Conservation (phyloP, 2,329 filamentous ascomycete genomes). For the Colletotrichum chlorophyti region DNA sequence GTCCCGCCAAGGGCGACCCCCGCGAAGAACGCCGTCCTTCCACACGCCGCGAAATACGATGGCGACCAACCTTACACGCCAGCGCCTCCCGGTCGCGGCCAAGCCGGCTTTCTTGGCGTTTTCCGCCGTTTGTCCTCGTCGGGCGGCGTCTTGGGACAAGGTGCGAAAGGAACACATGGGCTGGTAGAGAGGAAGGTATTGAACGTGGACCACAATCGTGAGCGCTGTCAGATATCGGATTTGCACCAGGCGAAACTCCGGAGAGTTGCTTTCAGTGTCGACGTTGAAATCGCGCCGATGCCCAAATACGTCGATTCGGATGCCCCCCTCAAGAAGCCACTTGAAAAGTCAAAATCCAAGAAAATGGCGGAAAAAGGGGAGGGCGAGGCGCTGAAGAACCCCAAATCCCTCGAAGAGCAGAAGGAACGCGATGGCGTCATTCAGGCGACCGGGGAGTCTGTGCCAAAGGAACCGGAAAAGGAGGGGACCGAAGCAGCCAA, state of each 20-base stretch:
- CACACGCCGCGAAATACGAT: slow-evolving; percentile 60
- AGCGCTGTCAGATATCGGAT: slow-evolving; percentile 80
- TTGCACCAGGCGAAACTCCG: slow-evolving; percentile 82
- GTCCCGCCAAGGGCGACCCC: slow-evolving; percentile 53
- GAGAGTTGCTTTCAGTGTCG: slow-evolving; percentile 93
- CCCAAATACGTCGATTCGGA: slow-evolving; percentile 76
- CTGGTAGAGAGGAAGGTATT: slow-evolving; percentile 81
- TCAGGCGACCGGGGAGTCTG: slow-evolving; percentile 48
- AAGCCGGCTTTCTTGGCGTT: slow-evolving; percentile 80
- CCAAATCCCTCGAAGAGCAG: slow-evolving; percentile 65
- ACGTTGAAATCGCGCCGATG: slow-evolving; percentile 93
- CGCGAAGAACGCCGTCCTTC: slow-evolving; percentile 65
- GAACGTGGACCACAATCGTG: slow-evolving; percentile 83
- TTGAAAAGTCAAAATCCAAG: slow-evolving; percentile 63
- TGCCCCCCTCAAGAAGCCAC: slow-evolving; percentile 45
- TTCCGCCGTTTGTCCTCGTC: slow-evolving; percentile 83
- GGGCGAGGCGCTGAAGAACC: slow-evolving; percentile 74
- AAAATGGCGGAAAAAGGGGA: slow-evolving; percentile 74
- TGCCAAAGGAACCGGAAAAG: slow-evolving; percentile 48
- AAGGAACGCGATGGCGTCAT: slow-evolving; percentile 50
- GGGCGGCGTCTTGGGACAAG: slow-evolving; percentile 54
- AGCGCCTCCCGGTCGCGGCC: slow-evolving; percentile 72
- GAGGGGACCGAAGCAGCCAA: slow-evolving; percentile 36
- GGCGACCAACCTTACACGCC: slow-evolving; percentile 74
- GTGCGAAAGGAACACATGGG: slow-evolving; percentile 61